Evolutionary conservation across 495 filamentous ascomycete genomes (phyloP).

Genomic region (Talaromyces thailandensis): DNA sequence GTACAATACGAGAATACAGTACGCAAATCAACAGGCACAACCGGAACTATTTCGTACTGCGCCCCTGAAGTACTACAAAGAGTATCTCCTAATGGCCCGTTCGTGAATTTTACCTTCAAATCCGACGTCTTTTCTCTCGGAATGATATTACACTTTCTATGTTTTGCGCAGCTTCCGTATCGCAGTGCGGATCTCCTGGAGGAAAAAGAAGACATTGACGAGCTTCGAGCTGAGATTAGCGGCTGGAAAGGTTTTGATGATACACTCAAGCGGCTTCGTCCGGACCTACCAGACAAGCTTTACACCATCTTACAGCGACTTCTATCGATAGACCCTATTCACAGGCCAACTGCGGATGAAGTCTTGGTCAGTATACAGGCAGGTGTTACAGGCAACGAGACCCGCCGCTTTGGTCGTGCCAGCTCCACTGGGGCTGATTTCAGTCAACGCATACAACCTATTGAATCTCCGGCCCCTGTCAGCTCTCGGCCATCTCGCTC

Average conservation of each 20-base stretch:
- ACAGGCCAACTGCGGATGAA: slow-evolving; percentile 78
- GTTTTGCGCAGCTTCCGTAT: slow-evolving; percentile 87
- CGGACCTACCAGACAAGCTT: slow-evolving; percentile 78
- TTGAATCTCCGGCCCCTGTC: slow-evolving; percentile 36
- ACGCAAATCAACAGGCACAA: slow-evolving; percentile 83
- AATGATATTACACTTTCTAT: slow-evolving; percentile 98
- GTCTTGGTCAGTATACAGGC: slow-evolving; percentile 74
- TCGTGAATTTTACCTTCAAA: slow-evolving; percentile 89
- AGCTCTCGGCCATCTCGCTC: slow-evolving; percentile 22
- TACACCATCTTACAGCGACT: slow-evolving; percentile 77
- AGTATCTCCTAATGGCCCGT: slow-evolving; percentile 55
- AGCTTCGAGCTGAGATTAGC: slow-evolving; percentile 77
- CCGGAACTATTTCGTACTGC: slow-evolving; percentile 95
- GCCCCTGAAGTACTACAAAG: slow-evolving; percentile 83
- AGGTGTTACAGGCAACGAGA: slow-evolving; percentile 53
- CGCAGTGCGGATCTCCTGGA: slow-evolving; percentile 73
- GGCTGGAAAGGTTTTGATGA: slow-evolving; percentile 82
- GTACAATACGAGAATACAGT: slow-evolving; percentile 73
- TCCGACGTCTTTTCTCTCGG: slow-evolving; percentile 95
- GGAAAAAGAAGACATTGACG: slow-evolving; percentile 84
- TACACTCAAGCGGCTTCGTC: slow-evolving; percentile 51
- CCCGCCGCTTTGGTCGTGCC: slow-evolving; percentile 35
- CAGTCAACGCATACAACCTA: slow-evolving; percentile 46
- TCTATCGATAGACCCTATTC: slow-evolving; percentile 64
- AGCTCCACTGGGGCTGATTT: slow-evolving; percentile 38